These are phyloP conservation scores for Verticillium klebahnii DNA, from an alignment of 2,329 filamentous ascomycete species.

Conservation along the genomic window DNA sequence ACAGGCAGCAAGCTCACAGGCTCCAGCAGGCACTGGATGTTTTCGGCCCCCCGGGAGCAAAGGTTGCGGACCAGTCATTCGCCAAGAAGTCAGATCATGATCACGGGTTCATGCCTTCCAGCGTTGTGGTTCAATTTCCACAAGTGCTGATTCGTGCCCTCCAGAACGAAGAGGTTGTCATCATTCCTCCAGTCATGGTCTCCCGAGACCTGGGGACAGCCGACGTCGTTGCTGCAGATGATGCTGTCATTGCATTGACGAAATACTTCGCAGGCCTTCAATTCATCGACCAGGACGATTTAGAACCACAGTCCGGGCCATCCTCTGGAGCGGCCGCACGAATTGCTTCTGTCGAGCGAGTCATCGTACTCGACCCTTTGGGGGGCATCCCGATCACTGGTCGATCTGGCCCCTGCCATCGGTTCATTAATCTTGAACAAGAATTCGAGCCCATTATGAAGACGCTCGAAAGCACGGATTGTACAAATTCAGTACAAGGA, in stretches of 20 bases:
- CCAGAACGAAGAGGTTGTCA: slow-evolving; percentile 26
- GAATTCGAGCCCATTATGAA: slow-evolving; percentile 69
- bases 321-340: slow-evolving; percentile 26
- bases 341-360: slow-evolving; percentile 67
- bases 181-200: slow-evolving; percentile 36
- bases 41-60: slow-evolving; percentile 62
- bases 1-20: slow-evolving; percentile 63
- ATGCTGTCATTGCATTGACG: slow-evolving; percentile 72
- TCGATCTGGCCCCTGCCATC: slow-evolving; percentile 28
- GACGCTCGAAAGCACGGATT: slow-evolving; percentile 41
- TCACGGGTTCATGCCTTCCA: slow-evolving; percentile 10
- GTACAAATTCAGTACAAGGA: not conserved
- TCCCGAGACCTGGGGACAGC: slow-evolving; percentile 33
- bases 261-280: slow-evolving; percentile 69
- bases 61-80: slow-evolving; percentile 43
- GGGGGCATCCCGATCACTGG: slow-evolving; percentile 73
- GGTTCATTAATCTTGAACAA: slow-evolving; percentile 88
- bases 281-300: slow-evolving; percentile 26
- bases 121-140: slow-evolving; percentile 8
- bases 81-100: not conserved
- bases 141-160: slow-evolving; percentile 25
- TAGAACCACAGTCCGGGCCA: not conserved
- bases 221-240: slow-evolving; percentile 40
- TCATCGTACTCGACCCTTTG: slow-evolving; percentile 83
- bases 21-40: slow-evolving; percentile 71